Evolutionary conservation across 73 alveolate species (phyloP), one percentile per base, ranked within the genome.

Genomic region (Tetrahymena thermophila): DNA sequence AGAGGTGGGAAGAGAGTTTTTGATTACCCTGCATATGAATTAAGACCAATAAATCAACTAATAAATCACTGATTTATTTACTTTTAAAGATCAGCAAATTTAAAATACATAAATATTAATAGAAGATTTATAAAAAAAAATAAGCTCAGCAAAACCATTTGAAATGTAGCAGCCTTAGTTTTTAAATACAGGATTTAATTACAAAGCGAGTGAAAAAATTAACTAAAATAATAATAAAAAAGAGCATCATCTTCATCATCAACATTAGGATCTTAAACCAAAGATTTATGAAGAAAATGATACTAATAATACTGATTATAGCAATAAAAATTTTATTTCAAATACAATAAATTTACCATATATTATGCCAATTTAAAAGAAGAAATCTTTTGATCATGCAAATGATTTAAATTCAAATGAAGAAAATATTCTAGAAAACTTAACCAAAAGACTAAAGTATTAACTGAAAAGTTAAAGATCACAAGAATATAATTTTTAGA

Each of bases 1-100:
- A 71, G 94, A 94, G 85, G 96, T 37, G 9, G 96, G 58, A 5
- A 83, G 42, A 35, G 96, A 71, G 40, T 71, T 71, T 71, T 25
- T 71, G 37, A 71, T 71, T n/a, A 71, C 89, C 11, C 89, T 71
- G 23, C 31, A 71, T n/a, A 71, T 71, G 89, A 71, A n/a, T 71
- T 28, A n/a, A 28, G 37, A 71, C 17, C 4, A 71, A 31, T 42
- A 71, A 28, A 71, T 71, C 11, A 71, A 11, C 23, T 19, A 71
- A 23, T 34, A 71, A 31, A 71, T 31, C 3, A 71, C 31, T 11
- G 89, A 71, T 19, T 71, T 71, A n/a, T 71, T 71, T 71, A 71
- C 35, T 71, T 71, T 71, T 31, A 71, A 71, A 71, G 89, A 71
- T 71, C n/a, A 71, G n/a, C n/a, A 71, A 71, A 71, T 71, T 25